These are phyloP conservation scores for Mucor lusitanicus DNA, from an alignment of 371 early-diverging fungal species.

Conservation along the genomic window DNA sequence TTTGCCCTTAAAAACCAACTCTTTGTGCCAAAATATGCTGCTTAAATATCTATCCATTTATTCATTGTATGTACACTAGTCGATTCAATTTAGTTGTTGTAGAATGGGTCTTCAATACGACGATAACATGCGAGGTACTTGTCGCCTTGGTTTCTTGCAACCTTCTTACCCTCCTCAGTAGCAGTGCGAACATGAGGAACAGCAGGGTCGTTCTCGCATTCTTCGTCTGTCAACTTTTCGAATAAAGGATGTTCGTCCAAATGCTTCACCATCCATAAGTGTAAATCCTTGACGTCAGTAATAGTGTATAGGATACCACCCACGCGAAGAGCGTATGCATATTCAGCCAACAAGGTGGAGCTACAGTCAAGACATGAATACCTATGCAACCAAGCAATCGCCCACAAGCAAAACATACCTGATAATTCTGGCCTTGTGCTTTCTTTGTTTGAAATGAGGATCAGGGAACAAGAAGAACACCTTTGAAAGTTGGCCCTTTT, in stretches of 20 bases:
- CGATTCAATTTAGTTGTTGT: constrained; percentile 12
- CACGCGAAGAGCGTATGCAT: constrained; percentile 87
- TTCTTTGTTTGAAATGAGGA: constrained; percentile 99
- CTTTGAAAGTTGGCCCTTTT: constrained; percentile 91
- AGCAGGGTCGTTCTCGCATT: constrained; percentile 85
- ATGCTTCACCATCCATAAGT: constrained; percentile 96
- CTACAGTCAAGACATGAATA: constrained; percentile 16
- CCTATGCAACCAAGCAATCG: too few relatives aligned
- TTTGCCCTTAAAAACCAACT: background rate
- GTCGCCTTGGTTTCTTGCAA: constrained; percentile 90
- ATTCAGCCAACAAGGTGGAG: constrained; percentile 88
- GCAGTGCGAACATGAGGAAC: constrained; percentile 80
- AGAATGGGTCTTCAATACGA: constrained; percentile 68
- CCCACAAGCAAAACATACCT: constrained; percentile 49
- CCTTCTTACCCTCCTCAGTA: constrained; percentile 98
- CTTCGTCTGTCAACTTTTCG: constrained; percentile 83
- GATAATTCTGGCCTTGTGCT: constrained; percentile 99
- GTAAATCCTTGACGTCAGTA: constrained; percentile 93
- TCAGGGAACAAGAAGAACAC: constrained; percentile 99
- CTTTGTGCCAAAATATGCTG: background rate
- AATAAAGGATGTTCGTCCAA: constrained; percentile 94
- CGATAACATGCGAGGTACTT: constrained; percentile 94
- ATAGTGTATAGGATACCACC: constrained; percentile 97
- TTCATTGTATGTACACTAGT: constrained; percentile 4
- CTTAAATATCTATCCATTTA: background rate